Evolutionary conservation across 495 filamentous ascomycete species (phyloP).

Genomic region (Lasiosphaeria miniovina): DNA sequence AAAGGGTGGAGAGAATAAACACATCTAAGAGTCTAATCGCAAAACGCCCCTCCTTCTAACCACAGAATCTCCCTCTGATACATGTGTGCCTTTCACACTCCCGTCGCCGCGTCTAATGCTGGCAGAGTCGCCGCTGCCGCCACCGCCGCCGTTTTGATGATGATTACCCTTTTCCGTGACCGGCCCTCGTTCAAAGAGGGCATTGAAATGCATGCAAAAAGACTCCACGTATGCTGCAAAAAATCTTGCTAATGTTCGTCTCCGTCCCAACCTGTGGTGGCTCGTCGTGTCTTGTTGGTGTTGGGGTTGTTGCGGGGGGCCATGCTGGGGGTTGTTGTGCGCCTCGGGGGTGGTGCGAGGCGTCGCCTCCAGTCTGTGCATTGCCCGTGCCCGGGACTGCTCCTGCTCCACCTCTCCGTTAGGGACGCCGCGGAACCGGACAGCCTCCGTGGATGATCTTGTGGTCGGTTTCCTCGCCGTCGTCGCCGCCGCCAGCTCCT

Average conservation of each 20-base stretch:
- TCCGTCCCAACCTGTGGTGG: conserved; percentile 4
- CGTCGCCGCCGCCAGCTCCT: not conserved
- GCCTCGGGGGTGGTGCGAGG: not conserved
- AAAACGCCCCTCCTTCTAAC: not conserved
- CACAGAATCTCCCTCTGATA: no score
- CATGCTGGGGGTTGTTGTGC: no score
- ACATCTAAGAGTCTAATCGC: not conserved
- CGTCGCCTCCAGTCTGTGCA: no score
- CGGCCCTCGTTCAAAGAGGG: not conserved
- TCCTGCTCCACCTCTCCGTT: not conserved
- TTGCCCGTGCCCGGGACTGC: not conserved
- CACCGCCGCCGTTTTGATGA: conserved; percentile 13
- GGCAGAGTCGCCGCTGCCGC: conserved; percentile 1
- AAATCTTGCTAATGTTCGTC: not conserved
- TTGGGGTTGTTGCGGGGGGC: not conserved
- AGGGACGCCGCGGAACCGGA: not conserved
- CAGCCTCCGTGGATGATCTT: not conserved
- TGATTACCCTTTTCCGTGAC: not conserved
- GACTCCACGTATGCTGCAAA: not conserved
- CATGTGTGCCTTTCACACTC: no score
- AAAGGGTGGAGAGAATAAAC: not conserved
- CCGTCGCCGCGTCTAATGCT: conserved; percentile 8
- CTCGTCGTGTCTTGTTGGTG: conserved; percentile 5
- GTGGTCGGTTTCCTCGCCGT: not conserved
- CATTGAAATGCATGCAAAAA: conserved; percentile 1